Evolutionary conservation across 164 flowering plant genomes (phyloP), one percentile per base, ranked within the genome.

Genomic region (Tetrastigma voinierianum): DNA sequence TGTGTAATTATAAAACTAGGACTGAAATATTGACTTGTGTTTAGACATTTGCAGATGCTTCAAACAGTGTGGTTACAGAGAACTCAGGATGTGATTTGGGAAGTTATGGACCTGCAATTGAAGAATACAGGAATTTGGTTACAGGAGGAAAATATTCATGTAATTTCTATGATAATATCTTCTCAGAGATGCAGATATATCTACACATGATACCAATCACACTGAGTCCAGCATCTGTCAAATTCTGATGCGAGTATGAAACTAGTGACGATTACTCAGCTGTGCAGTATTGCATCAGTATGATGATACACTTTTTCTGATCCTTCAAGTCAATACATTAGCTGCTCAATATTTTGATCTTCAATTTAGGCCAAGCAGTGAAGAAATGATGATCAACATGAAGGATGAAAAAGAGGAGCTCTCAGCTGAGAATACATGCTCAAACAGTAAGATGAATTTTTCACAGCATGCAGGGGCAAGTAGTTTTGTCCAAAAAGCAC

Each of bases 21-120:
- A 53, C 58, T 14, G 49, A 59, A 48, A 55, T 23, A 9, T 53
- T 74, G 21, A 65, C 67, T 45, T 17, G n/a, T 67, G 52, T 61
- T 44, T 72, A 65, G 59, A 23, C 43, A 21, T 46, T 71, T 77
- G 67, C 80, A 81, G 85, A 70, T 72, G 54, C 74, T 60, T 69
- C 71, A 62, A 55, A 64, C 18, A 16, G 51, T 49, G 14, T 53
- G 61, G 23, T 46, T 20, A 23, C 52, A 65, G 78, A 70, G 51
- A 47, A 54, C 46, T 47, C 64, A 25, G 57, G 57, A 55, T 59
- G 60, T 57, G 43, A 23, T 44, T 40, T 20, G 49, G 69, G 45
- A 53, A 66, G 58, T 46, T 44, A 1, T 59, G 70, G 47, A 59
- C 40, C 21, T 65, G 11, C 64, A 21, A 49, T 14, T 46, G 75